Evolutionary conservation across 2,329 filamentous ascomycete species (phyloP).

Genomic region (Fusarium sp.): DNA sequence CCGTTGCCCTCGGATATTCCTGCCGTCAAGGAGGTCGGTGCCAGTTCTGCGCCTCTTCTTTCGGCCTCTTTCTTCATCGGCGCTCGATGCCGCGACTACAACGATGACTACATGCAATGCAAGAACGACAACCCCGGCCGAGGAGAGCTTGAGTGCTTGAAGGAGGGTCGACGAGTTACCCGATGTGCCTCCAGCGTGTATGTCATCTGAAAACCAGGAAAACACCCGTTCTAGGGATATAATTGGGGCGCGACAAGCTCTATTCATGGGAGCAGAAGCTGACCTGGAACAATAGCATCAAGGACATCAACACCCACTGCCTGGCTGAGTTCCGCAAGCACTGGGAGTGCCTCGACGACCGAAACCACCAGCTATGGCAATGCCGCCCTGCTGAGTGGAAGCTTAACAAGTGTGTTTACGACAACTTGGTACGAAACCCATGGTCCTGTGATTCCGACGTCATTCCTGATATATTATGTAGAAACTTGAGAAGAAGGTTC

Average conservation of each 20-base stretch:
- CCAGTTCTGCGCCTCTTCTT: slow-evolving; percentile 90
- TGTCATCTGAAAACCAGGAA: slow-evolving; percentile 53
- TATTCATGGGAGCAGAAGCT: slow-evolving; percentile 13
- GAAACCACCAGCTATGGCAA: slow-evolving; percentile 98
- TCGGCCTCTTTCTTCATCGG: slow-evolving; percentile 98
- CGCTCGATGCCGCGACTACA: slow-evolving; percentile 92
- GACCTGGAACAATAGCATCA: slow-evolving; percentile 68
- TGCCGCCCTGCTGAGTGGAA: slow-evolving; percentile 89
- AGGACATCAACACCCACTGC: slow-evolving; percentile 96
- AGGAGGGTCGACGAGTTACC: slow-evolving; percentile 95
- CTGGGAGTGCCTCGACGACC: slow-evolving; percentile 95
- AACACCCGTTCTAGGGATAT: background rate
- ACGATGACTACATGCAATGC: slow-evolving; percentile 99
- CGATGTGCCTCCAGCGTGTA: slow-evolving; percentile 97
- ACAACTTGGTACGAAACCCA: slow-evolving; percentile 80
- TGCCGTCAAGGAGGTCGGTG: slow-evolving; percentile 91
- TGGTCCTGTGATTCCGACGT: background rate
- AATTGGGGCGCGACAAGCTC: background rate
- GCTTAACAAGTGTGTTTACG: slow-evolving; percentile 94
- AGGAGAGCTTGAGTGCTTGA: slow-evolving; percentile 94
- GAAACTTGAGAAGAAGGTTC: slow-evolving; percentile 85
- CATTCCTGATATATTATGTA: slow-evolving; percentile 51
- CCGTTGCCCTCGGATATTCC: slow-evolving; percentile 93
- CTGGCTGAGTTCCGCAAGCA: slow-evolving; percentile 90
- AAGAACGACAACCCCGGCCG: slow-evolving; percentile 92